Evolutionary conservation across 2,329 filamentous ascomycete genomes (phyloP), one percentile per base, ranked within the genome.

Genomic region (Cordyceps tenuipes): DNA sequence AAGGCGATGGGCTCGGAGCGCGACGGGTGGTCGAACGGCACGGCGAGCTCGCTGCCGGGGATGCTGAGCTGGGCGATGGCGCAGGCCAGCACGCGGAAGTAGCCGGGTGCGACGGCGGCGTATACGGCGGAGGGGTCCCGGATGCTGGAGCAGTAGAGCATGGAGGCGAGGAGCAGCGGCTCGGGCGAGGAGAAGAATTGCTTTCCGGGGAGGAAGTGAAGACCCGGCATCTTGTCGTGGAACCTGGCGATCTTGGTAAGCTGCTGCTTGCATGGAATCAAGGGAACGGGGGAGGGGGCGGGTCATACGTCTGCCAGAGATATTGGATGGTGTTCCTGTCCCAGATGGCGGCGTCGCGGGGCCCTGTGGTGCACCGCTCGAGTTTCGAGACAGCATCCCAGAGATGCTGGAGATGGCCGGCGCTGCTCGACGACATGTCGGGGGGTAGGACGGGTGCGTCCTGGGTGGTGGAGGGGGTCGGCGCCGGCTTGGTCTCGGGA

Each of bases 161-260:
- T 77, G 0, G 76, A 71, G 3, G 75, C 75, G 6, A 78, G 65
- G 10, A 78, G 68, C 1, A 78, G 67, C 1, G 76, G 76, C 15
- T 70, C 71, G 0, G 76, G 76, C 0, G 71, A 69, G 0, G 75
- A 77, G 34, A 77, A 77, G 0, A 68, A 74, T 63, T 75, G 72
- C 36, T 73, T 76, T 21, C 69, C 71, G 0, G 76, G 75, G 12
- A 78, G 68, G 54, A 78, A 78, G 62, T 78, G 76, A 3, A 79
- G 64, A 0, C 74, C 74, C 0, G 74, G 75, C 71, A 77, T 76
- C 39, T 71, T 74, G 36, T 75, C 73, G 60, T 78, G 72, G 54
- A 78, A 78, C 5, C 73, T 77, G n/a, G 5, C 13, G 12, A 66
- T 44, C n/a, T 61, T 62, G 71, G 69, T 19, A 46, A 29, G 29